Percentiles rank a stretch among this genome's conserved stretches.
Evolutionary conservation across 2,329 filamentous ascomycete species (phyloP).

Genomic region (Fusarium keratoplasticum): DNA sequence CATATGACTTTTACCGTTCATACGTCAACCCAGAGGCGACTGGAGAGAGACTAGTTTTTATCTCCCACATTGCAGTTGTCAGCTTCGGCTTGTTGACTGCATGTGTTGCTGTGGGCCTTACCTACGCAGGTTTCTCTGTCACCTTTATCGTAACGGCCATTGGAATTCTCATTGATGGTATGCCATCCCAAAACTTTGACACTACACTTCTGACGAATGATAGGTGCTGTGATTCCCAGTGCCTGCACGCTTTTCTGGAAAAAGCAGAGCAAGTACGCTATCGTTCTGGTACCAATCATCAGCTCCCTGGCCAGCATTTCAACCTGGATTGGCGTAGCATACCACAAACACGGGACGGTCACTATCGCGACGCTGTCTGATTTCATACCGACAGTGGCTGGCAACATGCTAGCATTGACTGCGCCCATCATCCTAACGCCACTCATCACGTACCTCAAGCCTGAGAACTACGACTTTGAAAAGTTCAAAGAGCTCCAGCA

Average conservation of each 20-base stretch:
- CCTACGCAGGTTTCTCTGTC: not conserved
- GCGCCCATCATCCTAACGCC: not conserved
- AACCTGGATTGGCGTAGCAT: not conserved
- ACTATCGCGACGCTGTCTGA: not conserved
- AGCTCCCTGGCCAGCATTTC: not conserved
- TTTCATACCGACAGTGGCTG: not conserved
- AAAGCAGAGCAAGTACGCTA: not conserved
- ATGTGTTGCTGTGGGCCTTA: not conserved
- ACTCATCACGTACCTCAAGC: not conserved
- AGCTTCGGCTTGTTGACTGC: not conserved
- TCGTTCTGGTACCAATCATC: not conserved
- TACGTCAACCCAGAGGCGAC: not conserved
- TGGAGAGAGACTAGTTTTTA: not conserved
- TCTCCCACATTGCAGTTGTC: not conserved
- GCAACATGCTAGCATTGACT: not conserved
- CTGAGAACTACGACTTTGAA: not conserved
- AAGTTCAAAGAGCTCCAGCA: not conserved
- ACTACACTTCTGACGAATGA: not conserved
- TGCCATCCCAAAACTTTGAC: not conserved
- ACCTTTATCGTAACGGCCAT: not conserved
- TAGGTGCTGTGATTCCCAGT: not conserved
- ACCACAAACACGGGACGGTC: not conserved
- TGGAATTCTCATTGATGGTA: not conserved
- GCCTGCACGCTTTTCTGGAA: not conserved
- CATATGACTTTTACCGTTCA: not conserved